Base-by-base conservation (phyloP, 495 filamentous ascomycete species). In the Neurospora sp. region DNA sequence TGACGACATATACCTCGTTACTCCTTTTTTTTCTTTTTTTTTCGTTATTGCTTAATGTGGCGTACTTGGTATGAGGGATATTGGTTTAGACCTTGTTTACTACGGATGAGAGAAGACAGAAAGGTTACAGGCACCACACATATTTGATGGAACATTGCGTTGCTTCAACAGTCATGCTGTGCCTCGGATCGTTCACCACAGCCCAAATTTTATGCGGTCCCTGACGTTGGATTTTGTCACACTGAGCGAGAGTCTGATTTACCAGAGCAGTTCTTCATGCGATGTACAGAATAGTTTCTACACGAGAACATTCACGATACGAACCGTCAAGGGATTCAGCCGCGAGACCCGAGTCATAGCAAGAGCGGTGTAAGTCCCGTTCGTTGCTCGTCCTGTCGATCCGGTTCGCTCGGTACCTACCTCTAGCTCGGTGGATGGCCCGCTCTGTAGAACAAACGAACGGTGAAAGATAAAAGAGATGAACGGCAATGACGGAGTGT, bases 1-100 rank as follows among this genome's bases (percentile, higher is more conserved):
- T 18, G 53, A 37, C 53, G 53, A 35, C 27, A 35, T 11, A 48
- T 66, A 9, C 27, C 53, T 66, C 53, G 53, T 66, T 66, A 66
- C 53, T 27, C 2, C 8, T 16, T 16, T 16, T 53, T 11, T 61
- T 35, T 16, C 1, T 66, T 4, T 61, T 35, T 35, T 35, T 18
- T 18, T 61, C 14, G 27, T 12, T 22, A 61, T 35, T 61, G 53
- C 5, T 61, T 61, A 35, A 61, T 61, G 35, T 14, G 74, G 72
- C 71, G 69, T 71, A 73, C 66, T 69, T 69, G 73, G 70, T 68
- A 69, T 73, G 75, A 71, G 53, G 53, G 53, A 61, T 35, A 61
- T 61, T 31, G 53, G 53, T 35, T 35, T 35, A 66, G 53, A 66
- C 53, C 27, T 35, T 66, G 53, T 66, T 59, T 35, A 66, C 27